Percentiles rank a stretch among this genome's conserved stretches.
Evolutionary conservation across 176 grass and related monocot genomes (phyloP).

Genomic region (Paspalum notatum): DNA sequence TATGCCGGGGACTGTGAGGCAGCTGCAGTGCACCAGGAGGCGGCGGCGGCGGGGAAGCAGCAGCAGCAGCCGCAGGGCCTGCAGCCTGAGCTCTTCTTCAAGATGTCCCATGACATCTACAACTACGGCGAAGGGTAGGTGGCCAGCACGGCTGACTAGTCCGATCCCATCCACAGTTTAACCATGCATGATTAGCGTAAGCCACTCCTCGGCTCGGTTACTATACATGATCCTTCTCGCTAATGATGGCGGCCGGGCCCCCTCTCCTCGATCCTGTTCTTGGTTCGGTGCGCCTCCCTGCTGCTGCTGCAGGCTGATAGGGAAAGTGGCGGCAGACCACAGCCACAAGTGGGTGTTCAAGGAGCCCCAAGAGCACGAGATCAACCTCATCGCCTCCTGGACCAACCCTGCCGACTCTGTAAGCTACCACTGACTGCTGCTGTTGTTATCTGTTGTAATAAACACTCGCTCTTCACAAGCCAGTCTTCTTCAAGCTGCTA

Average conservation of each 20-base stretch:
- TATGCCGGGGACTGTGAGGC: constrained; percentile 48
- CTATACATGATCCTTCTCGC: too few relatives aligned
- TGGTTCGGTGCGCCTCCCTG: not conserved
- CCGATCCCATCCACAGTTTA: not conserved
- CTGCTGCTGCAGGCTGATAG: constrained; percentile 68
- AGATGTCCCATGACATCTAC: constrained; percentile 99
- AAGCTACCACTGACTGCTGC: constrained; percentile 12
- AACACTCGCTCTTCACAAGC: too few relatives aligned
- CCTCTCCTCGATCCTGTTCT: not conserved
- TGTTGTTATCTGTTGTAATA: too few relatives aligned
- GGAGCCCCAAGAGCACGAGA: constrained; percentile 72
- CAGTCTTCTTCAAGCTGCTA: too few relatives aligned
- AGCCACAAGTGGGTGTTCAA: constrained; percentile 98
- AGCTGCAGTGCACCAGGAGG: constrained; percentile 30
- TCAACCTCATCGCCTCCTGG: constrained; percentile 77
- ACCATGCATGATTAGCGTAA: not conserved
- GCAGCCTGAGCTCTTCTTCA: constrained; percentile 98
- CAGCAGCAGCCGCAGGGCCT: constrained; percentile 41
- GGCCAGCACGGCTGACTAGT: not conserved
- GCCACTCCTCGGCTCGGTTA: too few relatives aligned
- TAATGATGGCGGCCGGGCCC: not conserved
- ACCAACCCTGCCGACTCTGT: constrained; percentile 92
- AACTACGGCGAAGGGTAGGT: constrained; percentile 94
- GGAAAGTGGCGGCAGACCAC: constrained; percentile 99
- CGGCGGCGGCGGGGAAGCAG: constrained; percentile 3